These are phyloP conservation scores for Pseudogymnoascus sp. DNA, from an alignment of 2,329 filamentous ascomycete species.

Conservation along the genomic window DNA sequence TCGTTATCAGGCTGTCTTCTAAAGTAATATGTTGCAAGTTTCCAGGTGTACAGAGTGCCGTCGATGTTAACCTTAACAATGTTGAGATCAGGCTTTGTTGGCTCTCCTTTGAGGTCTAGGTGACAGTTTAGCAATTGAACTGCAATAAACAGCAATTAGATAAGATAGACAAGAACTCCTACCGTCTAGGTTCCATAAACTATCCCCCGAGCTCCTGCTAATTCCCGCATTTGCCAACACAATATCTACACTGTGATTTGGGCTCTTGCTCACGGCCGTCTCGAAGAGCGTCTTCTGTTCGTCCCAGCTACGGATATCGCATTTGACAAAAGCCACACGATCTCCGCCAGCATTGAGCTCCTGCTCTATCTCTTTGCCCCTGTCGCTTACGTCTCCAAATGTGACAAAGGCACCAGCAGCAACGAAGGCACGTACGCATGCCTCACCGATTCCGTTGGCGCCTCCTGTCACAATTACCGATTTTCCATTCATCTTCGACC, in stretches of 20 bases:
- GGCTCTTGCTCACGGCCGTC: constrained; percentile 31
- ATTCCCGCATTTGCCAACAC: constrained; percentile 44
- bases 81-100: constrained; percentile 34
- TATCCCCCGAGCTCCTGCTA: constrained; percentile 27
- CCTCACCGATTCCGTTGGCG: constrained; percentile 29
- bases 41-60: constrained; percentile 39
- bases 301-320: constrained; percentile 38
- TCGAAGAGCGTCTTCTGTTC: constrained; percentile 37
- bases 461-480: constrained; percentile 44
- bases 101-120: constrained; percentile 6
- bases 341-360: constrained; percentile 25
- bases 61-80: constrained; percentile 36
- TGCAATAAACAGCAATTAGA: not conserved
- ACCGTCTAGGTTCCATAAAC: constrained; percentile 35
- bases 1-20: constrained; percentile 30
- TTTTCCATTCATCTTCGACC: constrained; percentile 34
- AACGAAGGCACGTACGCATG: constrained; percentile 26
- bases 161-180: not conserved
- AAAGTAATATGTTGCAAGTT: constrained; percentile 42
- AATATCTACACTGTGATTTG: constrained; percentile 35
- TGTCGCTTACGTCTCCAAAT: constrained; percentile 33
- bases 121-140: not conserved
- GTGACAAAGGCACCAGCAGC: constrained; percentile 35
- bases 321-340: constrained; percentile 31
- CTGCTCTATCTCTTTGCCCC: constrained; percentile 15